Base-by-base conservation (phyloP, 345 rosid species). In the Aquilaria yunnanensis region DNA sequence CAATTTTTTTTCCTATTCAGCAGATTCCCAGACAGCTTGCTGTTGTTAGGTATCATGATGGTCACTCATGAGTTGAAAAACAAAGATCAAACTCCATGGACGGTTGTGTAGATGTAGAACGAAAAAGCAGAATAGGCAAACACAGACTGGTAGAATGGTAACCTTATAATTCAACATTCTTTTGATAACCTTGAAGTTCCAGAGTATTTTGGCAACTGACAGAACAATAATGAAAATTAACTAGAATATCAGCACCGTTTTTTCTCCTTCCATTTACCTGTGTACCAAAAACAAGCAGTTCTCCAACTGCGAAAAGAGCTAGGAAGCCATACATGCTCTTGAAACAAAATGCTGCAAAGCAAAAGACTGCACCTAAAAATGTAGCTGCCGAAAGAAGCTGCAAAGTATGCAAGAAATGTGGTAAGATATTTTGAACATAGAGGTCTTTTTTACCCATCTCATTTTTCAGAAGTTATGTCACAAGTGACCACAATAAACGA, bases 321-420 rank as follows among this genome's bases (percentile, higher is more conserved):
- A 93, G 79, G 76, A 90, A 93, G 60, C 74, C 79, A 57, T 90
- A 90, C 96, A 93, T 70, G 95, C 74, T 90, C 77, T 86, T 88
- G 51, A 79, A 78, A 68, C 90, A 90, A 73, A 93, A 93, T 67
- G 97, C 95, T 66, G 66, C 61, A 51, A 93, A 93, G 78, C 98
- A 93, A 64, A 84, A 88, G 51, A 77, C 41, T 56, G 87, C 98
- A 51, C 97, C 98, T 37, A 77, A 2, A 70, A 90, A 81, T 16
- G 97, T 88, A 60, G 86, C 69, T 47, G 61, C 60, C 12, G 95
- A 90, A 61, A 90, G 92, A 70, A 93, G 89, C 98, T 93, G 92
- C 76, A 75, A 57, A 63, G 43, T 43, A 32, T 50, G 1, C 64
- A 54, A 14, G 29, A 12, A 51, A 37, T 61, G 23, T 33, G 57